Conservation (phyloP, 139 green algal genomes). For the Edaphochlamys debaryana region DNA sequence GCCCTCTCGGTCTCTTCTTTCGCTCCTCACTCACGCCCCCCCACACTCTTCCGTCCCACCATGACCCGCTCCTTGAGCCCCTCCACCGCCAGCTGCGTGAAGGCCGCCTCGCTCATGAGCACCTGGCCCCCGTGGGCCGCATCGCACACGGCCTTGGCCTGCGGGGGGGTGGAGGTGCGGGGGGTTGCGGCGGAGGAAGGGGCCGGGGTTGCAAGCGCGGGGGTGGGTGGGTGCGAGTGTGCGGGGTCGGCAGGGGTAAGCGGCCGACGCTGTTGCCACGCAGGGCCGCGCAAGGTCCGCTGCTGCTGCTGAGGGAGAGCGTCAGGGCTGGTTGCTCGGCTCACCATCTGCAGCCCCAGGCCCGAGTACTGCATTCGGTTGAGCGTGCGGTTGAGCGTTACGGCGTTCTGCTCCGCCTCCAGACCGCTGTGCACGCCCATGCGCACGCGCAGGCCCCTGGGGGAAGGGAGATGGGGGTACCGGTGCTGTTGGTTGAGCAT, state of each 20-base stretch:
- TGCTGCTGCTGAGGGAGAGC: too few relatives aligned
- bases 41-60: too few relatives aligned
- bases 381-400: slow-evolving; percentile 25
- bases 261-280: too few relatives aligned
- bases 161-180: too few relatives aligned
- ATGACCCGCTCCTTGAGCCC: slow-evolving; percentile 34
- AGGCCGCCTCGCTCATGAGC: slow-evolving; percentile 11
- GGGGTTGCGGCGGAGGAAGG: too few relatives aligned
- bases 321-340: too few relatives aligned
- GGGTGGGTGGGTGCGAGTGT: too few relatives aligned
- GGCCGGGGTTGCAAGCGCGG: too few relatives aligned
- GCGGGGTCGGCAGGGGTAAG: too few relatives aligned
- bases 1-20: too few relatives aligned
- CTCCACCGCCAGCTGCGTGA: slow-evolving; percentile 38
- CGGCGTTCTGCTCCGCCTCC: background rate
- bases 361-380: slow-evolving; percentile 42
- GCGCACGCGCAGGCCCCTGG: slow-evolving; percentile 29
- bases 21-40: too few relatives aligned
- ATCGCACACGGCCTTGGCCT: slow-evolving; percentile 29
- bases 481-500: background rate
- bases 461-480: background rate
- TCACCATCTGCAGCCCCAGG: slow-evolving; percentile 4
- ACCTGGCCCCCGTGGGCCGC: slow-evolving; percentile 19
- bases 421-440: slow-evolving; percentile 38
- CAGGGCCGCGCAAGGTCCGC: too few relatives aligned